These are phyloP conservation scores for Leonotis leonurus DNA, from an alignment of 257 asterid species.

Conservation along the genomic window DNA sequence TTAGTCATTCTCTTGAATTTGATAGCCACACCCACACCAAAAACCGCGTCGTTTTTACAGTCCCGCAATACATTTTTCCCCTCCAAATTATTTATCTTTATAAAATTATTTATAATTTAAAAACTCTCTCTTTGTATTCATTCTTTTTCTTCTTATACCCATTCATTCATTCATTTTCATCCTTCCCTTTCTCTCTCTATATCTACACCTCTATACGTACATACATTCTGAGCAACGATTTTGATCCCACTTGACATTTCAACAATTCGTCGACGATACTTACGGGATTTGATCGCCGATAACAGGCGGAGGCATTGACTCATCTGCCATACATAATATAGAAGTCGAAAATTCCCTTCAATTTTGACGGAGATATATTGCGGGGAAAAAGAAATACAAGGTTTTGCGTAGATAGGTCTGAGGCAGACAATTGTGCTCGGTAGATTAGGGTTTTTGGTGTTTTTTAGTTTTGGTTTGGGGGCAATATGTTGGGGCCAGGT, in stretches of 20 bases:
- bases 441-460: constrained; percentile 30
- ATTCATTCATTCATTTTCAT: constrained; percentile 11
- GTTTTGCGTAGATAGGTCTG: constrained; percentile 16
- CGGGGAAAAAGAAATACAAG: background rate
- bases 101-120: constrained; percentile 3
- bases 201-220: background rate
- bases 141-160: constrained; percentile 25
- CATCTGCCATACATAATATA: constrained; percentile 12
- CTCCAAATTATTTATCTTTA: constrained; percentile 5
- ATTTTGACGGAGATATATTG: background rate
- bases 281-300: constrained; percentile 12
- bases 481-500: constrained; percentile 79
- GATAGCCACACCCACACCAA: constrained; percentile 14
- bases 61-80: constrained; percentile 15
- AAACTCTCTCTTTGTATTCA: no score
- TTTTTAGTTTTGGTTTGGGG: constrained; percentile 2
- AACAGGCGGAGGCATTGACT: constrained; percentile 14
- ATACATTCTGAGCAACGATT: constrained; percentile 9
- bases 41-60: constrained; percentile 22
- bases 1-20: constrained; percentile 3
- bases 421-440: constrained; percentile 12
- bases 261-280: constrained; percentile 23
- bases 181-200: constrained; percentile 12
- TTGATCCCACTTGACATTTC: constrained; percentile 10
- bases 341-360: background rate